A percentile compares a stretch with the other conserved stretches of the same genome.
These are phyloP conservation scores for Takakia lepidozioides DNA, from an alignment of 225 moss, liverwort and hornwort genomes.

Conservation along the genomic window DNA sequence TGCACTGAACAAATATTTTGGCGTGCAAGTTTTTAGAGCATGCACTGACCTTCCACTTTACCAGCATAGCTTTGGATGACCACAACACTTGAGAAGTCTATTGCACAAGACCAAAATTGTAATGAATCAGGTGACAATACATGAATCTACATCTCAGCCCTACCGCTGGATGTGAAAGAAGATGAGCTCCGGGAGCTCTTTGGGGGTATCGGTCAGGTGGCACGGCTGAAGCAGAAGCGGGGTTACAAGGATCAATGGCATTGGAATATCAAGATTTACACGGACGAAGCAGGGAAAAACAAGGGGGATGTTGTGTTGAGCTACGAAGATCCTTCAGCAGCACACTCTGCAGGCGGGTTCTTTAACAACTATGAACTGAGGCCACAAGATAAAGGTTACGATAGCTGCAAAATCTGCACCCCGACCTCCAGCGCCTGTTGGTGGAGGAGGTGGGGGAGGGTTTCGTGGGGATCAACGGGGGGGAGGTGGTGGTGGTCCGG, in stretches of 20 bases:
- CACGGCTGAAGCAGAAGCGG: constrained; percentile 96
- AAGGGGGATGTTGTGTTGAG: constrained; percentile 95
- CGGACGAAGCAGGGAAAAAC: constrained; percentile 73
- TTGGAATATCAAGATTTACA: constrained; percentile 93
- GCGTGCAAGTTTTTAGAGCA: no score
- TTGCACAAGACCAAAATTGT: constrained; percentile 91
- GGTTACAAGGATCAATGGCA: constrained; percentile 99
- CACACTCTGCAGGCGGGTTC: constrained; percentile 88
- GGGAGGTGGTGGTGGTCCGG: constrained; percentile 60
- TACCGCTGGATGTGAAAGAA: constrained; percentile 73
- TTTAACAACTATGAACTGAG: constrained; percentile 85
- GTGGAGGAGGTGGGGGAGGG: constrained; percentile 47
- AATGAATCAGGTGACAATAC: constrained; percentile 86
- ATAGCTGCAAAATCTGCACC: constrained; percentile 98
- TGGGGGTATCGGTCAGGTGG: constrained; percentile 94
- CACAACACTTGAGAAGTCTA: no score
- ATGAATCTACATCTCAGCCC: constrained; percentile 85
- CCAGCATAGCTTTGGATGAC: no score
- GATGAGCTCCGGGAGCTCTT: constrained; percentile 88
- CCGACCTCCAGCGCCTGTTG: constrained; percentile 43
- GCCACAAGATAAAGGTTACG: constrained; percentile 88
- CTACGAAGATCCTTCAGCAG: constrained; percentile 90
- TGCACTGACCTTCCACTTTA: no score
- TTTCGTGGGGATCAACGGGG: constrained; percentile 58
- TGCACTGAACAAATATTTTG: no score